Conservation (phyloP, 805 yeast species). For the Lachancea kluyveri region DNA sequence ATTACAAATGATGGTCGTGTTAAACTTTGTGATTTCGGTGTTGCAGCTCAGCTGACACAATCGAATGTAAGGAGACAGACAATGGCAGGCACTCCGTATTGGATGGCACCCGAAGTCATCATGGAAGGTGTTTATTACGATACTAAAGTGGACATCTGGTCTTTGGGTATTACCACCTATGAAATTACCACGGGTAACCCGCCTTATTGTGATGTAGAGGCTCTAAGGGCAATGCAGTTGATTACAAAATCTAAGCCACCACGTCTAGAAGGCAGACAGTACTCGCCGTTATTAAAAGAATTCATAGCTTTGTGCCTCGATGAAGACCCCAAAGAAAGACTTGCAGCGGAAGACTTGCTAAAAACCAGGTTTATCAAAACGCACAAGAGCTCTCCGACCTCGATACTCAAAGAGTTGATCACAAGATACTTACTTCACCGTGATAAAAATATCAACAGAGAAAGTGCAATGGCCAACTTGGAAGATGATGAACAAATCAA, state of each 20-base stretch:
- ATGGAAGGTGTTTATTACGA: constrained; percentile 86
- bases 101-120: constrained; percentile 99
- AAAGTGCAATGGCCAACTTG: constrained; percentile 37
- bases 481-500: constrained; percentile 39
- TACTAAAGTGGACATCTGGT: constrained; percentile 95
- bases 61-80: constrained; percentile 77
- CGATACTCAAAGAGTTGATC: constrained; percentile 64
- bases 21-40: constrained; percentile 95
- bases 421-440: constrained; percentile 71
- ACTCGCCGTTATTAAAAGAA: constrained; percentile 72
- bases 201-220: constrained; percentile 93
- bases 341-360: constrained; percentile 76
- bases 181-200: constrained; percentile 97
- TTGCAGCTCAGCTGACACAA: constrained; percentile 86
- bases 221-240: constrained; percentile 88
- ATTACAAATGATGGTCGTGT: constrained; percentile 86
- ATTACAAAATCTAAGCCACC: constrained; percentile 94
- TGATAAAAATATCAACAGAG: constrained; percentile 52
- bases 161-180: constrained; percentile 87
- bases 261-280: constrained; percentile 83
- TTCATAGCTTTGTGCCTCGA: constrained; percentile 87
- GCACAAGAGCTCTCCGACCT: constrained; percentile 54
- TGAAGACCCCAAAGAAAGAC: constrained; percentile 86
- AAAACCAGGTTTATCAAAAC: constrained; percentile 66
- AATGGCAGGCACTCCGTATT: constrained; percentile 92